Evolutionary conservation across 768 basidiomycete genomes (phyloP), one percentile per base, ranked within the genome.

Genomic region (Dacryopinax spathularia): DNA sequence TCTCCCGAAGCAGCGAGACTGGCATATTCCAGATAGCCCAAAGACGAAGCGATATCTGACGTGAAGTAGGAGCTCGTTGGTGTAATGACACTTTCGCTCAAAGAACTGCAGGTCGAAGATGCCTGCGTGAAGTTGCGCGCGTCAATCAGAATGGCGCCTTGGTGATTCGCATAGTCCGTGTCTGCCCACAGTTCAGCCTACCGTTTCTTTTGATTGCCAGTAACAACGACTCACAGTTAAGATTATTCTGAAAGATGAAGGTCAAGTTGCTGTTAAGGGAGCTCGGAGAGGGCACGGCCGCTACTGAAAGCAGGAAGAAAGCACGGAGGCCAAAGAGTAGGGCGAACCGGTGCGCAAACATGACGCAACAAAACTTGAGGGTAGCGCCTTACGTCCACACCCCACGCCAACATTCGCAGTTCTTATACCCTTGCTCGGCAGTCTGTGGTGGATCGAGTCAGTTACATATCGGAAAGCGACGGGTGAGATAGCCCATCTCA

Each of bases 161-260:
- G 27, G 34, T 67, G 65, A 16, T 62, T 60, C 7, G 35, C 44
- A 27, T 60, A 65, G 71, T 16, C 65, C 20, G 62, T 33, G 33
- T 43, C 62, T 63, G 44, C 20, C 3, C 12, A 48, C n/a, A 16
- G 41, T 13, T 61, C 33, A 61, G 2, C 20, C 16, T 18, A 61
- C 18, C 15, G n/a, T 29, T 10, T 37, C 12, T 37, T 18, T 34
- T 20, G n/a, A 15, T 18, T 60, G 15, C 16, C 27, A 15, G n/a
- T 18, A 29, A n/a, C 29, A 48, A 15, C n/a, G 9, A 37, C 64
- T 18, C 20, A 72, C 73, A 74, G 64, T 75, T 70, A 10, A 75
- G 69, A 37, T 75, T 71, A 44, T 75, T 75, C 68, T 75, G 75
- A 64, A 72, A 72, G 7, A 74, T 66, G 34, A 75, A 67, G 1